phyloP scores from a whole-genome alignment of 2,329 filamentous ascomycete species.

The Cordyceps cateniannulata region DNA sequence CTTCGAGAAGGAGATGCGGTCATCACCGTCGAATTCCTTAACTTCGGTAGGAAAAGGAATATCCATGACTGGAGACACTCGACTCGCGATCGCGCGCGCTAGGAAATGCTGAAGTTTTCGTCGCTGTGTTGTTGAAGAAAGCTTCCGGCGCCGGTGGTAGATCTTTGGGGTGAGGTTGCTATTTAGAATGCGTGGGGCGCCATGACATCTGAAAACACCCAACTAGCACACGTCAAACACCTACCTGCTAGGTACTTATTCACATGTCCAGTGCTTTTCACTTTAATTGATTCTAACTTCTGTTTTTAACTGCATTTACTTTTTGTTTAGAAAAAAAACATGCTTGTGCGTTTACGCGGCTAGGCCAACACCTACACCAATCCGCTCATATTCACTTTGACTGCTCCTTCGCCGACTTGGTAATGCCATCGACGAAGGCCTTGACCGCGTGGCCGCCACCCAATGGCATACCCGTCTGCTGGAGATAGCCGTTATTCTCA shows the following conservation, averaged over 20 bases:
- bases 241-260: not conserved
- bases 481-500: constrained; percentile 76
- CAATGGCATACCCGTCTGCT: constrained; percentile 71
- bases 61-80: constrained; percentile 16
- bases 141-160: not conserved
- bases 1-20: constrained; percentile 82
- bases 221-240: not conserved
- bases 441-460: constrained; percentile 85
- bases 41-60: constrained; percentile 50
- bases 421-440: constrained; percentile 85
- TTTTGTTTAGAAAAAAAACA: no score
- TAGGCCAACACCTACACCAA: no score
- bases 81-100: constrained; percentile 12
- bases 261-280: not conserved
- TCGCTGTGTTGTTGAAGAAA: constrained; percentile 2
- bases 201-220: not conserved
- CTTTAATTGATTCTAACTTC: no score
- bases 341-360: no score
- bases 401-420: constrained; percentile 64
- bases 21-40: constrained; percentile 66
- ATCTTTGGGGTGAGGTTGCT: not conserved
- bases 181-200: constrained; percentile 8
- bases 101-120: not conserved
- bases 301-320: no score
- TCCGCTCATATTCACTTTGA: constrained; percentile 17